Percentiles rank a stretch among this genome's conserved stretches.
Evolutionary conservation across 371 early-diverging fungal genomes (phyloP).

Genomic region (Mortierella sp.): DNA sequence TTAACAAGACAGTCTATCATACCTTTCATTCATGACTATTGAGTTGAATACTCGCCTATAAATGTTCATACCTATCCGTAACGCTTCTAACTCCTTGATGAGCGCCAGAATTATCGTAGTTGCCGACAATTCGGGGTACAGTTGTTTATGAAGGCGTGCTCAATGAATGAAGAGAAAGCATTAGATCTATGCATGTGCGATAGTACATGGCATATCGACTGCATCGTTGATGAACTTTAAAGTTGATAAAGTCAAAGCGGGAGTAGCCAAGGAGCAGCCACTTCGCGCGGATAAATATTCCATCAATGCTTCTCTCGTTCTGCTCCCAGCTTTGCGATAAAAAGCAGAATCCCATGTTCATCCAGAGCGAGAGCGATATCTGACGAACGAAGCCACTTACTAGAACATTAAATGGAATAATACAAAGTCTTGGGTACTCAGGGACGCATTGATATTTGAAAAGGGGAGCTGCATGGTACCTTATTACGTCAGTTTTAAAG

Average conservation of each 20-base stretch:
- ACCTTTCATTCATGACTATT: neutral
- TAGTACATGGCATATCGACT: too few relatives aligned
- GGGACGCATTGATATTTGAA: neutral
- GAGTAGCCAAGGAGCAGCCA: too few relatives aligned
- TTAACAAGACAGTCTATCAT: neutral
- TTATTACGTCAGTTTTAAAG: too few relatives aligned
- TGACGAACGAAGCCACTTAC: too few relatives aligned
- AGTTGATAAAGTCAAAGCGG: too few relatives aligned
- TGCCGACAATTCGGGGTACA: constrained; percentile 10
- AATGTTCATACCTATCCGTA: neutral
- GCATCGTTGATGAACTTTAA: too few relatives aligned
- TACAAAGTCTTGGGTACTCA: neutral
- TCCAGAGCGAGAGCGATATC: too few relatives aligned
- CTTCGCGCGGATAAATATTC: too few relatives aligned
- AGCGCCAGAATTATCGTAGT: neutral
- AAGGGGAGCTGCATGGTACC: neutral
- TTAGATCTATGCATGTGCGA: neutral
- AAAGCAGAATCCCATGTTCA: too few relatives aligned
- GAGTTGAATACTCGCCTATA: too few relatives aligned
- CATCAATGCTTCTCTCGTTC: too few relatives aligned
- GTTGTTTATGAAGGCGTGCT: neutral
- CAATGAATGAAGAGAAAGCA: neutral
- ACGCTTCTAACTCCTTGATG: constrained; percentile 1
- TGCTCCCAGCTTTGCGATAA: too few relatives aligned
- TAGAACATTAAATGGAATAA: neutral